Percentiles rank a stretch among this genome's conserved stretches.
Conservation (phyloP, 202 grass and related monocot species). For the Eragrostis tef region DNA sequence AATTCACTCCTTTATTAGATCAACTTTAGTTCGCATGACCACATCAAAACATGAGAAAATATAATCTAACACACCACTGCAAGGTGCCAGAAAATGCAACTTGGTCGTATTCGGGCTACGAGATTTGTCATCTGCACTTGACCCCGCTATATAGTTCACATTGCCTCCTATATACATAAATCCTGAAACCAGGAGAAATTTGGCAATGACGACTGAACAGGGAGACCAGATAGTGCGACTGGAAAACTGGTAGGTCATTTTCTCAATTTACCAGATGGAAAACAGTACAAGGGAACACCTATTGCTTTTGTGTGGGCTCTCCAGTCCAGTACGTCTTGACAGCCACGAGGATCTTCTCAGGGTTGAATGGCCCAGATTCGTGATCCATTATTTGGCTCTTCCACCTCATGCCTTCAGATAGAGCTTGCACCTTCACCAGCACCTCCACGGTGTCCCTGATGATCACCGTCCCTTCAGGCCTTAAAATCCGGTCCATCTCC, state of each 20-base stretch:
- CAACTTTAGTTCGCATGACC: neutral
- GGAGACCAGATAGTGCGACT: neutral
- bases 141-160: slow-evolving; percentile 9
- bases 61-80: neutral
- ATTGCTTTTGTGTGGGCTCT: slow-evolving; percentile 48
- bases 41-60: slow-evolving; percentile 4
- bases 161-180: slow-evolving; percentile 37
- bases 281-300: slow-evolving; percentile 8
- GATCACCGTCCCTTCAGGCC: slow-evolving; percentile 84
- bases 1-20: neutral
- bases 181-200: slow-evolving; percentile 18
- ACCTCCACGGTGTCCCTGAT: slow-evolving; percentile 68
- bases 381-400: slow-evolving; percentile 81
- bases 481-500: slow-evolving; percentile 80
- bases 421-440: slow-evolving; percentile 63
- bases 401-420: slow-evolving; percentile 71
- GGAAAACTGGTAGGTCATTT: neutral
- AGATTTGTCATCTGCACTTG: slow-evolving; percentile 15
- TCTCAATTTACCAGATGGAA: neutral
- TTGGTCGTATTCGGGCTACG: neutral
- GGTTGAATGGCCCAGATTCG: slow-evolving; percentile 72
- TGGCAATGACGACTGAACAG: neutral
- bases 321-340: slow-evolving; percentile 83
- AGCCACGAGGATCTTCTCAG: slow-evolving; percentile 72
- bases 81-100: slow-evolving; percentile 8